Evolutionary conservation across 1,284 basidiomycete genomes (phyloP).

Genomic region (Austroboletus novae-zelandiae): DNA sequence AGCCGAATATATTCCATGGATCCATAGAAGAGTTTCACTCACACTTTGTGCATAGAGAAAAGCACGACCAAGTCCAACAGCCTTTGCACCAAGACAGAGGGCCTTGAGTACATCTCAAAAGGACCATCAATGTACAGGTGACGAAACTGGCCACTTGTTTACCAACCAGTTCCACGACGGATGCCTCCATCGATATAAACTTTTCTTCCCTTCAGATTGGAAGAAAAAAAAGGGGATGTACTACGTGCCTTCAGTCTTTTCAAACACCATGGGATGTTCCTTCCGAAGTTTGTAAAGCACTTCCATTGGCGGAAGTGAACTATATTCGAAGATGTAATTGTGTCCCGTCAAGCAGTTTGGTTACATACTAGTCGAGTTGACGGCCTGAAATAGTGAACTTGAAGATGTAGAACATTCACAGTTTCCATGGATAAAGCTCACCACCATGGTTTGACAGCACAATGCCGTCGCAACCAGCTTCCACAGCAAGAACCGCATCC

Average conservation of each 20-base stretch:
- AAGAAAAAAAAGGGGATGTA: neutral
- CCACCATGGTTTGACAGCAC: slow-evolving; percentile 92
- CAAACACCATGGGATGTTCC: slow-evolving; percentile 74
- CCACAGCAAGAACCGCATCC: slow-evolving; percentile 87
- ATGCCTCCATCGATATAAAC: slow-evolving; percentile 92
- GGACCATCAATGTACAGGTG: neutral
- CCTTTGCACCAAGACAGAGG: slow-evolving; percentile 85
- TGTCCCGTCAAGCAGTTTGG: neutral
- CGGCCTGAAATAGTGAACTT: slow-evolving; percentile 46
- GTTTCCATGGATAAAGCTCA: slow-evolving; percentile 34
- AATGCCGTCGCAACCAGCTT: slow-evolving; percentile 84
- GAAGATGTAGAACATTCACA: slow-evolving; percentile 3
- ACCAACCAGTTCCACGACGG: slow-evolving; percentile 73
- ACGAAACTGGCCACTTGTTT: neutral
- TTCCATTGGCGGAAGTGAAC: slow-evolving; percentile 71
- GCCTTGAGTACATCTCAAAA: slow-evolving; percentile 82
- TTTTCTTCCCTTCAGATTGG: slow-evolving; percentile 21
- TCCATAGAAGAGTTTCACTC: slow-evolving; percentile 24
- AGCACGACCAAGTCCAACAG: slow-evolving; percentile 85
- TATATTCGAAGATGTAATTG: slow-evolving; percentile 20
- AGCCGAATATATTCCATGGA: neutral
- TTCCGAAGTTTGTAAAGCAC: slow-evolving; percentile 72
- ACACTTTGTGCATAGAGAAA: slow-evolving; percentile 92
- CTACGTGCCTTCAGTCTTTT: slow-evolving; percentile 59
- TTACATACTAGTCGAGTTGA: slow-evolving; percentile 74